Evolutionary conservation across 2,329 filamentous ascomycete genomes (phyloP).

Genomic region (Neocatenulostroma microsporum): DNA sequence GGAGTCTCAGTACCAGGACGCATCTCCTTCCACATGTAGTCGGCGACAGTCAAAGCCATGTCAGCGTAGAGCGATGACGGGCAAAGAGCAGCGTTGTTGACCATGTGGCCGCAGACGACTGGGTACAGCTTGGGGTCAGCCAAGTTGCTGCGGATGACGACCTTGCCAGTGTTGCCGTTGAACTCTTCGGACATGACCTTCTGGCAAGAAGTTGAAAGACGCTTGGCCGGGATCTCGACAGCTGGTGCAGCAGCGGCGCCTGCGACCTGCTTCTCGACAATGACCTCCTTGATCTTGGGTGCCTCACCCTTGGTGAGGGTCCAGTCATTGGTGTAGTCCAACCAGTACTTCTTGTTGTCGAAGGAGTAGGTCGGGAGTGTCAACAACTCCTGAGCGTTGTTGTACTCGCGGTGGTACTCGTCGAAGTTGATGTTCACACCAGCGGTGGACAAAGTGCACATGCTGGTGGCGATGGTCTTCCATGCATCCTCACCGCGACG

Average conservation of each 20-base stretch:
- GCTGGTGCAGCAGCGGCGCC: constrained; percentile 30
- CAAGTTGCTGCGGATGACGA: constrained; percentile 60
- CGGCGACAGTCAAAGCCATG: constrained; percentile 56
- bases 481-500: constrained; percentile 56
- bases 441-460: constrained; percentile 53
- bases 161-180: constrained; percentile 50
- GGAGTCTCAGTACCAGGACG: constrained; percentile 50
- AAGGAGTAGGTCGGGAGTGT: constrained; percentile 61
- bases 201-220: constrained; percentile 57
- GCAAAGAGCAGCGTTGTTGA: constrained; percentile 59
- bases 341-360: constrained; percentile 65
- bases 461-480: constrained; percentile 53
- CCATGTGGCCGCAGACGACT: constrained; percentile 57
- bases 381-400: constrained; percentile 51
- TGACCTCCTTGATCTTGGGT: constrained; percentile 31
- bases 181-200: constrained; percentile 56
- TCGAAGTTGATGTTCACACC: constrained; percentile 62
- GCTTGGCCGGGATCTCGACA: constrained; percentile 43
- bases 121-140: constrained; percentile 55
- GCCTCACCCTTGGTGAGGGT: constrained; percentile 60
- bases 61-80: constrained; percentile 59
- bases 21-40: constrained; percentile 60
- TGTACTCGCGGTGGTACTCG: constrained; percentile 59
- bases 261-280: constrained; percentile 30
- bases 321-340: constrained; percentile 66